Conservation (phyloP, 1,284 basidiomycete genomes). For the Irpex rosettiformis region DNA sequence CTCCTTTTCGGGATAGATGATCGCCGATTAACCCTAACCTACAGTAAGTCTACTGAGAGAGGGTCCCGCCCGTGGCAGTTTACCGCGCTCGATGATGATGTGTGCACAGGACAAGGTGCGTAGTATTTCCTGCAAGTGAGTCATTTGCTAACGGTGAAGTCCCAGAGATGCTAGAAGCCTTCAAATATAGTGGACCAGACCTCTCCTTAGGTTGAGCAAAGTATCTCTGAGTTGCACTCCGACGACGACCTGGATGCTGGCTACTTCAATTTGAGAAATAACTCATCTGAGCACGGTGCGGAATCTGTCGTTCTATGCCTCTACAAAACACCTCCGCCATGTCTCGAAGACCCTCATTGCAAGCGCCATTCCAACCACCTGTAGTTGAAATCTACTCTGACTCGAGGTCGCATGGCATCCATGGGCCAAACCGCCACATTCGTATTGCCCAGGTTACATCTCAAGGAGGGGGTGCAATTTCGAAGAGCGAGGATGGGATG, state of each 20-base stretch:
- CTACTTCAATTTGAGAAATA: background rate
- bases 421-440: conserved; percentile 47
- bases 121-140: background rate
- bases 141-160: background rate
- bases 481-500: conserved; percentile 60
- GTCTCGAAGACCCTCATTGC: conserved; percentile 23
- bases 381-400: conserved; percentile 37
- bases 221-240: background rate
- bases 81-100: too few species aligned
- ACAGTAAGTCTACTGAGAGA: too few species aligned
- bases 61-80: too few species aligned
- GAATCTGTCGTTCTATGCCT: background rate
- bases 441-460: conserved; percentile 53
- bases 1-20: background rate
- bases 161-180: background rate
- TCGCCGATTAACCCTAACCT: background rate
- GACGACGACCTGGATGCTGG: background rate
- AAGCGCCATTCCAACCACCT: conserved; percentile 13
- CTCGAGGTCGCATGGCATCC: conserved; percentile 40
- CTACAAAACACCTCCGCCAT: background rate
- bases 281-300: background rate
- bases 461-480: conserved; percentile 59
- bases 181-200: background rate
- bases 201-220: too few species aligned
- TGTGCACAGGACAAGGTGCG: background rate